Evolutionary conservation across 2,329 filamentous ascomycete species (phyloP), one percentile per base, ranked within the genome.

Genomic region (Fusarium buxicola): DNA sequence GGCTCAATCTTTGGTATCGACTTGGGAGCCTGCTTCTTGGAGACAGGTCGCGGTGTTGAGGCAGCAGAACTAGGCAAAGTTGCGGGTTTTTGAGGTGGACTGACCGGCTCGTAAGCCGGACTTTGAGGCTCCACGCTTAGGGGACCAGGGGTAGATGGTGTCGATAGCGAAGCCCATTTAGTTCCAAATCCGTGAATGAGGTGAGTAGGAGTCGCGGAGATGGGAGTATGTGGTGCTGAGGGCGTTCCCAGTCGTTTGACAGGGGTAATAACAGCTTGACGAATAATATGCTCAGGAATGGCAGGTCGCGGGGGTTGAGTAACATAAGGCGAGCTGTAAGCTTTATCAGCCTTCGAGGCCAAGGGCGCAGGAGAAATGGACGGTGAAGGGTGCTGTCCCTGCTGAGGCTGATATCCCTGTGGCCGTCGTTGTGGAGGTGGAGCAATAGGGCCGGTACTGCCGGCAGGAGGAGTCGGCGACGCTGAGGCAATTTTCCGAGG

Each of bases 81-180:
- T 30, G 77, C 72, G 43, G 77, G 71, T 27, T 74, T 75, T 38
- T 76, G 71, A 2, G 84, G 77, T 3, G 86, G 87, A 60, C 86
- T 89, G 5, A 88, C 76, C 1, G 85, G 85, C 64, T 89, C 87
- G 55, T 78, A 82, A 4, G 81, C 79, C 3, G 87, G 87, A 55
- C 84, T 85, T 30, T 80, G 78, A 13, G 78, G 72, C 41, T 81
- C 79, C 15, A 56, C 66, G 24, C 66, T 58, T 10, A 74, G 62
- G 9, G 75, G 77, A 15, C 74, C 72, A 2, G 87, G 87, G 2
- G 87, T 89, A 5, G 85, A 85, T 5, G 85, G 83, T 1, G 85
- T 86, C 7, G 84, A 81, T 6, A 78, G 80, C 13, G 82, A 77
- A 3, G 80, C 84, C 86, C 87, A 89, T 68, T 83, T 84, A 0